phyloP scores from a whole-genome alignment of 2,329 filamentous ascomycete species.

The Exophiala oligosperma region DNA sequence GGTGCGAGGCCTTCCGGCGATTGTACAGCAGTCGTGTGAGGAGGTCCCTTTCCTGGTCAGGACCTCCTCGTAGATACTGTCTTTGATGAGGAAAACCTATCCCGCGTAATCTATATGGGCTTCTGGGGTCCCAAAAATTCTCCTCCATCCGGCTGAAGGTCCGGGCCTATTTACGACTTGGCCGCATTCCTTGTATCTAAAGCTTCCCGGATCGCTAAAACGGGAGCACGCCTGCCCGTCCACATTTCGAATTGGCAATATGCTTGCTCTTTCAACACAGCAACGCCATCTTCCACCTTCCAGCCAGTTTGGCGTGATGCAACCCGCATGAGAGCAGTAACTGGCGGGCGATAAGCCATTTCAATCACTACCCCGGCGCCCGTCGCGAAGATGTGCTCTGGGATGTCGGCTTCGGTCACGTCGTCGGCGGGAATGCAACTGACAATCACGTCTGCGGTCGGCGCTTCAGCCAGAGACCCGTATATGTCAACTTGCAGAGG shows the following conservation, averaged over 20 bases:
- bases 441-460: conserved; percentile 25
- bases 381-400: conserved; percentile 13
- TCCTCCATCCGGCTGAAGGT: too few species aligned
- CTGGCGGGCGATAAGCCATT: conserved; percentile 30
- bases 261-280: conserved; percentile 31
- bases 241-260: conserved; percentile 32
- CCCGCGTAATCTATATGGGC: too few species aligned
- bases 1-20: too few species aligned
- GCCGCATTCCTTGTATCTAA: neutral
- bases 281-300: conserved; percentile 28
- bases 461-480: conserved; percentile 16
- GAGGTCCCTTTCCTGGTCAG: too few species aligned
- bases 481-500: conserved; percentile 8
- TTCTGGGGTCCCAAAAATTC: too few species aligned
- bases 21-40: too few species aligned
- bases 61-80: too few species aligned
- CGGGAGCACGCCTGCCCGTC: conserved; percentile 18
- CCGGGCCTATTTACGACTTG: too few species aligned
- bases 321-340: conserved; percentile 22
- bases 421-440: conserved; percentile 28
- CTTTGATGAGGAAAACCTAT: too few species aligned
- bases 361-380: conserved; percentile 19
- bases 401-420: conserved; percentile 22
- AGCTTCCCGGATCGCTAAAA: conserved; percentile 6
- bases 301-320: conserved; percentile 14